Percentiles rank a stretch among this genome's conserved stretches.
phyloP scores from a whole-genome alignment of 805 yeast species.

The Ogataea parapolymorpha region DNA sequence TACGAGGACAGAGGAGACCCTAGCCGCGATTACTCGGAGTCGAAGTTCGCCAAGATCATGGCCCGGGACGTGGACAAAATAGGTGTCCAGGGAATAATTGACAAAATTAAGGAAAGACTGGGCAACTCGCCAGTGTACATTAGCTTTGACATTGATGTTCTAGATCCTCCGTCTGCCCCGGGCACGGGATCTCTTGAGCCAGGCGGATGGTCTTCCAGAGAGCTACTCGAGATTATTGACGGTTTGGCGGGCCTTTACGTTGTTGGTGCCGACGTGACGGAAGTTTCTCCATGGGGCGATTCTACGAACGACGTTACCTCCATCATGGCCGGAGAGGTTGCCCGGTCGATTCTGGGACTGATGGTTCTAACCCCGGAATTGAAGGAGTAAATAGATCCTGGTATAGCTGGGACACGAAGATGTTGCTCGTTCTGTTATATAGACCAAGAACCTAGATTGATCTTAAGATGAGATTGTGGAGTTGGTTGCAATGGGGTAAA shows the following conservation, averaged over 20 bases:
- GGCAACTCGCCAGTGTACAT: slow-evolving; percentile 41
- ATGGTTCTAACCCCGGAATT: slow-evolving; percentile 34
- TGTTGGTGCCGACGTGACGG: slow-evolving; percentile 74
- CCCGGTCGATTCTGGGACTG: slow-evolving; percentile 46
- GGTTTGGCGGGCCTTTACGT: slow-evolving; percentile 52
- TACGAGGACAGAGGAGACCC: slow-evolving; percentile 37
- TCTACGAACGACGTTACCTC: slow-evolving; percentile 60
- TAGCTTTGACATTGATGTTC: slow-evolving; percentile 52
- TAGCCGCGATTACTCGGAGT: slow-evolving; percentile 37
- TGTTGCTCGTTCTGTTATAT: no score
- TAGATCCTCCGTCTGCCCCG: slow-evolving; percentile 63
- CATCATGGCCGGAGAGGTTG: slow-evolving; percentile 62
- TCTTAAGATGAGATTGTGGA: no score
- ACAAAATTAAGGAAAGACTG: slow-evolving; percentile 32
- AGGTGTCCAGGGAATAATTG: slow-evolving; percentile 37
- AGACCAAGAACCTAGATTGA: no score
- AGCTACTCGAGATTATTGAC: slow-evolving; percentile 53
- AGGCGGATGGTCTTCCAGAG: slow-evolving; percentile 68
- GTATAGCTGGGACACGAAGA: no score
- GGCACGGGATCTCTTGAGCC: slow-evolving; percentile 79
- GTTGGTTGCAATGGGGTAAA: no score
- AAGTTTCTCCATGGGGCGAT: slow-evolving; percentile 63
- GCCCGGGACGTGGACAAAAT: slow-evolving; percentile 43
- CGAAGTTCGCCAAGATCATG: slow-evolving; percentile 33
- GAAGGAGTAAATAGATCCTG: no score